Evolutionary conservation across 352 stramenopile species (phyloP), one percentile per base, ranked within the genome.

Genomic region (Globisporangium parvum): DNA sequence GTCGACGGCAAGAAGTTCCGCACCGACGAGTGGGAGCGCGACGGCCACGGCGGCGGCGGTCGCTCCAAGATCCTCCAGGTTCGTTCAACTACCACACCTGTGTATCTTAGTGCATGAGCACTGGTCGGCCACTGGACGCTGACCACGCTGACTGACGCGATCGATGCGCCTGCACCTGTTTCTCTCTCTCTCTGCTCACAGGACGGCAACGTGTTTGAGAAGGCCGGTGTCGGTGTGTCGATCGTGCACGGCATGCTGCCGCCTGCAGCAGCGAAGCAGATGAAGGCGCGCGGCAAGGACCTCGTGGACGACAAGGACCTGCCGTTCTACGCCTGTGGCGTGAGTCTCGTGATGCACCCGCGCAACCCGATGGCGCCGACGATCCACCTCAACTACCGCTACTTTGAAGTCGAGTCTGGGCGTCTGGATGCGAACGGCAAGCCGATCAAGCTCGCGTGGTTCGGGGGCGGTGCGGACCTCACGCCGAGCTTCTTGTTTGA

Each of bases 361-460:
- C 88, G 87, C 57, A 93, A 93, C 70, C 83, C 83, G 6, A 93
- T 93, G 83, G 95, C 89, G 53, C 94, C 96, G n/a, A 98, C 94
- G 17, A 98, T 98, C 78, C 96, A 98, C 71, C 80, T 98, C 39
- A 98, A 98, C 77, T 98, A 98, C 73, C 88, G 97, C 23, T 99
- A 98, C 79, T 99, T 99, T 75, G 96, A 99, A 66, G 96, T 98
- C 14, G 80, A 91, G 47, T 88, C 73, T 1, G 84, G 85, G 3
- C 75, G 75, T 47, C 0, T 87, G 9, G 71, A 91, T 37, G 84
- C 96, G 47, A 73, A 95, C 33, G 91, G 93, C 18, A 77, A 86
- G 53, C 63, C 75, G 11, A 80, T 83, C 62, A 89, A 77, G 59
- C 69, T 96, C 20, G 88, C 88, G 35, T 99, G 93, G 95, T 98